A percentile compares a stretch with the other conserved stretches of the same genome.
phyloP scores from a whole-genome alignment of 768 basidiomycete species.

The Clitopilus hobsonii region DNA sequence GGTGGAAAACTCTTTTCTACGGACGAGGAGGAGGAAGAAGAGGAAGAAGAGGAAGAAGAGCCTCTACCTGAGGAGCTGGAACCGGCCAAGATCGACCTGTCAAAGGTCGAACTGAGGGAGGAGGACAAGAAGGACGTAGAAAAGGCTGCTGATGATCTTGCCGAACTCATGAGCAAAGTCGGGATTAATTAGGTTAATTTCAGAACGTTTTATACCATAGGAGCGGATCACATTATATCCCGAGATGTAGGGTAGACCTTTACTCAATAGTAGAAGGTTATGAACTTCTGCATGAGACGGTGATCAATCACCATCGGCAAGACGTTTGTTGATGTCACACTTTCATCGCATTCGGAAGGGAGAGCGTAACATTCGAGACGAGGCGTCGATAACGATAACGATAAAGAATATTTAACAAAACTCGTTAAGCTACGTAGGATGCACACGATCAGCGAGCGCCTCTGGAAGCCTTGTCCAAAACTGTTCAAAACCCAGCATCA shows the following conservation, averaged over 20 bases:
- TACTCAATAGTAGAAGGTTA: neutral
- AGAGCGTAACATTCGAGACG: too few species aligned
- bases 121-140: constrained; percentile 19
- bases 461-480: constrained; percentile 28
- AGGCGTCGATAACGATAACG: too few species aligned
- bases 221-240: neutral
- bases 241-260: neutral
- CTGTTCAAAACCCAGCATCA: constrained; percentile 12
- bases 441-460: constrained; percentile 11
- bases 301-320: too few species aligned
- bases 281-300: neutral
- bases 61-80: constrained; percentile 37
- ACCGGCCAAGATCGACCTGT: constrained; percentile 13
- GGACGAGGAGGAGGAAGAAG: constrained; percentile 84
- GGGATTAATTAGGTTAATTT: constrained; percentile 27
- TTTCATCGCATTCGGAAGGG: neutral
- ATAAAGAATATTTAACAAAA: too few species aligned
- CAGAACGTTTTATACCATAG: neutral
- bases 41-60: constrained; percentile 51
- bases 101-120: constrained; percentile 11
- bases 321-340: too few species aligned
- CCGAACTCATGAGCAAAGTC: constrained; percentile 65
- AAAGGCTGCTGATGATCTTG: constrained; percentile 50
- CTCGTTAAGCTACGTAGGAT: too few species aligned
- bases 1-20: constrained; percentile 63